phyloP scores from a whole-genome alignment of 805 yeast genomes.

The Lachancea dasiensis region DNA sequence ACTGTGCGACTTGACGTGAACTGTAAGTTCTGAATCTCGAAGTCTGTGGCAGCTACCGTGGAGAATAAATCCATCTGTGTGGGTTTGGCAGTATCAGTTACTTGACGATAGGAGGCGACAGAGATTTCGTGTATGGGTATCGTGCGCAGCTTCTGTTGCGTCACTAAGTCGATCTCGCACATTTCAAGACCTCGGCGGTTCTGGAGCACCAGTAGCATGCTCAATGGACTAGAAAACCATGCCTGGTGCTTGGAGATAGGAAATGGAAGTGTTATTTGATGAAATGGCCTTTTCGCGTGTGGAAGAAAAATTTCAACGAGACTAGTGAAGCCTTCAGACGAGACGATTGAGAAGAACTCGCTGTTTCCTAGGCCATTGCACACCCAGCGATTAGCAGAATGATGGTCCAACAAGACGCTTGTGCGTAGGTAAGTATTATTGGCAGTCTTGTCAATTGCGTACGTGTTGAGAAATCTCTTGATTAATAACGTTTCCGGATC shows the following conservation, averaged over 20 bases:
- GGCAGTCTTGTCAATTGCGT: background rate
- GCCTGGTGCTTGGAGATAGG: background rate
- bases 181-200: background rate
- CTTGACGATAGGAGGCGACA: background rate
- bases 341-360: conserved; percentile 2
- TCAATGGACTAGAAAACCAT: conserved; percentile 1
- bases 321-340: background rate
- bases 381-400: background rate
- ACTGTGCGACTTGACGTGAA: background rate
- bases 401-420: background rate
- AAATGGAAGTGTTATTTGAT: background rate
- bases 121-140: background rate
- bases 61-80: no score
- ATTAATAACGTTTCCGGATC: conserved; percentile 5
- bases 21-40: no score
- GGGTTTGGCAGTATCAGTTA: background rate
- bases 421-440: background rate
- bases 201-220: conserved; percentile 1
- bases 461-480: conserved; percentile 5
- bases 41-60: no score
- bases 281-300: conserved; percentile 1
- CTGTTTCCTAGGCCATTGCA: background rate
- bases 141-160: background rate
- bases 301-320: conserved; percentile 2
- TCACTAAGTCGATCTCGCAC: background rate